These are phyloP conservation scores for Ascocoryne sarcoides DNA, from an alignment of 2,329 filamentous ascomycete species.

Conservation along the genomic window DNA sequence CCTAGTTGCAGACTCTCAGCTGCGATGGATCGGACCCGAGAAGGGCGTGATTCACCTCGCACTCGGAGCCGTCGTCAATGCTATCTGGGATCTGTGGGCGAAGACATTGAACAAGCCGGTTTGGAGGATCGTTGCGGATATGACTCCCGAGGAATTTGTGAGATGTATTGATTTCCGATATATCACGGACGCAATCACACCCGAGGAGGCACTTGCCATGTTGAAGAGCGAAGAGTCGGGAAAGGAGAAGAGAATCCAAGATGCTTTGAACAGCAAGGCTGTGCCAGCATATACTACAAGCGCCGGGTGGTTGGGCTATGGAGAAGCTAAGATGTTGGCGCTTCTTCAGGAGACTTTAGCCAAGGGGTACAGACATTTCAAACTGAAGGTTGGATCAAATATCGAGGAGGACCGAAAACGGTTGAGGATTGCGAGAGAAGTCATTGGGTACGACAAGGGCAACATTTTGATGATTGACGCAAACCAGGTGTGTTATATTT, in stretches of 20 bases:
- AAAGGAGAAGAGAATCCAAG: constrained; percentile 62
- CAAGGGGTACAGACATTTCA: constrained; percentile 78
- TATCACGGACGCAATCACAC: constrained; percentile 87
- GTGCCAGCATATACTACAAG: constrained; percentile 88
- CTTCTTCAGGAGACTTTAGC: constrained; percentile 65
- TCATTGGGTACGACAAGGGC: constrained; percentile 67
- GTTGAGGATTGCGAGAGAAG: constrained; percentile 64
- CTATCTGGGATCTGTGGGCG: constrained; percentile 92
- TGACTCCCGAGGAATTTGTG: constrained; percentile 82
- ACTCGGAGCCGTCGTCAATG: constrained; percentile 81
- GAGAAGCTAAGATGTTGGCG: constrained; percentile 74
- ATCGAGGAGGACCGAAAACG: constrained; percentile 64
- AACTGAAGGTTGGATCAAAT: constrained; percentile 76
- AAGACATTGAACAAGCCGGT: constrained; percentile 80
- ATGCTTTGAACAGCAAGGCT: constrained; percentile 64
- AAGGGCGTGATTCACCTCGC: constrained; percentile 93
- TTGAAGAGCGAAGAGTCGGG: constrained; percentile 56
- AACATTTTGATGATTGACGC: constrained; percentile 86
- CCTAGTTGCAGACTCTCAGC: constrained; percentile 82
- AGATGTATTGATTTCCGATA: constrained; percentile 89
- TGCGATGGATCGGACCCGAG: constrained; percentile 89
- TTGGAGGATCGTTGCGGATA: constrained; percentile 83
- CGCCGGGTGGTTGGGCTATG: constrained; percentile 87
- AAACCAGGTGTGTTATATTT: constrained; percentile 57
- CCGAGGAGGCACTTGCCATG: constrained; percentile 68